Conservation (phyloP, 306 rosid genomes). For the Trifolium repens region DNA sequence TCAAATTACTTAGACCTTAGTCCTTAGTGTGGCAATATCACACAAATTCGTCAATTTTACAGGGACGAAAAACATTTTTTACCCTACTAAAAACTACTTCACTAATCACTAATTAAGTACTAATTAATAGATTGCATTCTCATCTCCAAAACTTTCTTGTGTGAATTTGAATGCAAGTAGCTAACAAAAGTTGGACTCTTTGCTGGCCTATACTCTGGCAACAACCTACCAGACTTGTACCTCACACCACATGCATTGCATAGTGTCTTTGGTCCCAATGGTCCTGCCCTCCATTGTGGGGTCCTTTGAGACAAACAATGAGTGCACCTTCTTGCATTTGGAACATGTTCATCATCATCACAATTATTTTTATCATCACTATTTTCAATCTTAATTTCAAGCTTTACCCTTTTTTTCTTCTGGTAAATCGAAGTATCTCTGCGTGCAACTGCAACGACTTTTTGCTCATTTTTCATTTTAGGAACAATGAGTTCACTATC, state of each 20-base stretch:
- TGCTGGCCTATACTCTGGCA: conserved; percentile 55
- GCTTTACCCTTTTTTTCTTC: background rate
- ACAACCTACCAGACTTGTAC: conserved; percentile 53
- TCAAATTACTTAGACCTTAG: too few relatives aligned
- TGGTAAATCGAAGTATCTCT: background rate
- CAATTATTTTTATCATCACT: background rate
- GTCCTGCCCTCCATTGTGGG: conserved; percentile 52
- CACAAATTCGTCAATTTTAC: too few relatives aligned
- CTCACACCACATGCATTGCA: conserved; percentile 59
- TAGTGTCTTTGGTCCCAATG: conserved; percentile 47
- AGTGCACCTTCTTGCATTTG: conserved; percentile 55
- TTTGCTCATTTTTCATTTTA: conserved; percentile 35
- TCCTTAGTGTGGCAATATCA: too few relatives aligned
- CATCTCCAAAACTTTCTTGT: conserved; percentile 51
- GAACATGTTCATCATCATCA: conserved; percentile 40
- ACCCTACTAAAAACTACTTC: background rate
- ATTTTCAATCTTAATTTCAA: background rate
- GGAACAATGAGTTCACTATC: conserved; percentile 61
- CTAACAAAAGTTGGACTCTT: conserved; percentile 52
- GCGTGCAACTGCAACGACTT: background rate
- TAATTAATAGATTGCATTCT: conserved; percentile 26
- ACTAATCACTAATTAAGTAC: background rate
- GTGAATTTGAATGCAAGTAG: conserved; percentile 50
- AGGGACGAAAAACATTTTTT: too few relatives aligned
- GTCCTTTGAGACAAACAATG: conserved; percentile 51